Evolutionary conservation across 441 rosid species (phyloP).

Genomic region (Aquilaria agallochum): DNA sequence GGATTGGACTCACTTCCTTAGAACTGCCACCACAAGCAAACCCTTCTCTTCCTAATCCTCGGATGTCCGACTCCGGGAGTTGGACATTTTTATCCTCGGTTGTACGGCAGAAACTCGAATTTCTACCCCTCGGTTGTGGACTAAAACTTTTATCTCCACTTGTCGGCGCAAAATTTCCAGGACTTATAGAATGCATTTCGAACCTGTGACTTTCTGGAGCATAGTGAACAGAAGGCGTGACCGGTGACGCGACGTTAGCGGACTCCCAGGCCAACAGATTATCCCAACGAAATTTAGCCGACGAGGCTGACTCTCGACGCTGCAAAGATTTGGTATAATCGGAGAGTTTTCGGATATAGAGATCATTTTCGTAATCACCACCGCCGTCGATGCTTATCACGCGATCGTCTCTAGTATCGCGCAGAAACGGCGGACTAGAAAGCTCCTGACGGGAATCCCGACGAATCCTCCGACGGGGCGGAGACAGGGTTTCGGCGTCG

Average conservation of each 20-base stretch:
- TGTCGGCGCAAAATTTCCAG: neutral
- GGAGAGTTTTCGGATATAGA: slow-evolving; percentile 12
- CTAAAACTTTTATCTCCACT: neutral
- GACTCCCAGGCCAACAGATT: slow-evolving; percentile 15
- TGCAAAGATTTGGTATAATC: slow-evolving; percentile 18
- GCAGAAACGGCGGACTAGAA: neutral
- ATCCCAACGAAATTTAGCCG: slow-evolving; percentile 34
- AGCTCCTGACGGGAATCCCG: neutral
- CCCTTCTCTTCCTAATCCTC: no score
- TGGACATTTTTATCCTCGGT: no score
- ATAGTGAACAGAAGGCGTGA: neutral
- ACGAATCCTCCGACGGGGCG: slow-evolving; percentile 7
- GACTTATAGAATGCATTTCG: neutral
- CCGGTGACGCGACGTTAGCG: neutral
- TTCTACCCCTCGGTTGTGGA: no score
- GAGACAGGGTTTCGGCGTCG: neutral
- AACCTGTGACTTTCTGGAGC: neutral
- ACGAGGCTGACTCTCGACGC: slow-evolving; percentile 13
- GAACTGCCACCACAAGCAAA: no score
- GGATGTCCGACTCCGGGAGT: no score
- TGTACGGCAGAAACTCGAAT: no score
- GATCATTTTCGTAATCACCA: slow-evolving; percentile 4
- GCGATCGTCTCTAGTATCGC: neutral
- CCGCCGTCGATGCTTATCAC: neutral
- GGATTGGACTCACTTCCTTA: no score